Evolutionary conservation across 225 moss, liverwort and hornwort species (phyloP).

Genomic region (Bryoerythrophyllum caledonicum): DNA sequence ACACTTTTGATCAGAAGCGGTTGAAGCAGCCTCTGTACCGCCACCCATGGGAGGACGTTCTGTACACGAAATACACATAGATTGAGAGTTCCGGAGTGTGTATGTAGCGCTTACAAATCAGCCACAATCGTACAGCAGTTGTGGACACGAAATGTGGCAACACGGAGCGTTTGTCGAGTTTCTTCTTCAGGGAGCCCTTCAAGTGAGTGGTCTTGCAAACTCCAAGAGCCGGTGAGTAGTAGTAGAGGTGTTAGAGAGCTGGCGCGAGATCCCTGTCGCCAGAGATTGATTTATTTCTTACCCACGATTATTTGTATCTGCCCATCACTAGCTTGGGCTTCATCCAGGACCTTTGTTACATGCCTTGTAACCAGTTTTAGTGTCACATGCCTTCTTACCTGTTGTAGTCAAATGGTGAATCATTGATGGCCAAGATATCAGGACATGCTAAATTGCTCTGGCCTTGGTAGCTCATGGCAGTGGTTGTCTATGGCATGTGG

Average conservation of each 20-base stretch:
- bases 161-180: neutral
- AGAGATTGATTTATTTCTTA: neutral
- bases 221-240: neutral
- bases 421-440: neutral
- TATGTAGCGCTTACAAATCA: conserved; percentile 6
- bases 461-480: too few species aligned
- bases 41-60: conserved; percentile 68
- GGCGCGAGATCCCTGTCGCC: neutral
- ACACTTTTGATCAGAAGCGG: conserved; percentile 74
- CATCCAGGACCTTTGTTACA: neutral
- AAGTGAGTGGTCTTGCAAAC: neutral
- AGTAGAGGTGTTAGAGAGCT: neutral
- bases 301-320: conserved; percentile 2
- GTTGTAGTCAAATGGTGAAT: conserved; percentile 2
- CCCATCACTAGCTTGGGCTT: conserved; percentile 1
- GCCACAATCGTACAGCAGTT: conserved; percentile 29
- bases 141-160: conserved; percentile 20
- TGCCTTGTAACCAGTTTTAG: neutral
- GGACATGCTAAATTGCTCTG: neutral
- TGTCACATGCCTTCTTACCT: neutral
- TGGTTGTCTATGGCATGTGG: too few species aligned
- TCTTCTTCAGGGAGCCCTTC: conserved; percentile 18
- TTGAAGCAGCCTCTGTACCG: conserved; percentile 71
- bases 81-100: neutral
- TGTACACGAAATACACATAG: conserved; percentile 63